These are phyloP conservation scores for Sisymbrium altissimum DNA, from an alignment of 345 rosid genomes.

Conservation along the genomic window DNA sequence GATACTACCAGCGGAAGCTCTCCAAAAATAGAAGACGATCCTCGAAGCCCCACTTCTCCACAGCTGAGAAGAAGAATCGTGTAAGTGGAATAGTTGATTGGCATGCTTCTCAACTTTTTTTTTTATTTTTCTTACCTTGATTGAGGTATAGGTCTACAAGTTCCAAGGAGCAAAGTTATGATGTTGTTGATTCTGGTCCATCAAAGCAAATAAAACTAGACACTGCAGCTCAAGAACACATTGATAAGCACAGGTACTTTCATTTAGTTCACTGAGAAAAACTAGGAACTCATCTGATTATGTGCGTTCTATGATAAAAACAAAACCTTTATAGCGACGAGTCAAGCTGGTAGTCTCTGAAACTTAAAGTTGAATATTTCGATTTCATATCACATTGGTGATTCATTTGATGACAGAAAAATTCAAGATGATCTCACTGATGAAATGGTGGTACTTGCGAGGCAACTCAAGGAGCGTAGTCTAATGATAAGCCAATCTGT, in stretches of 20 bases:
- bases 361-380: not conserved
- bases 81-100: not conserved
- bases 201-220: slow-evolving; percentile 67
- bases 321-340: not conserved
- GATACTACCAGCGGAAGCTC: slow-evolving; percentile 31
- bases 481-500: slow-evolving; percentile 55
- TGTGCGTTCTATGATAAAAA: not conserved
- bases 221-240: slow-evolving; percentile 56
- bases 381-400: not conserved
- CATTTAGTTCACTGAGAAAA: not conserved
- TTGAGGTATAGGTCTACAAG: slow-evolving; percentile 37
- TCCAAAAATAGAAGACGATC: not conserved
- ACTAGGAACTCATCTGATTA: not conserved
- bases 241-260: slow-evolving; percentile 76
- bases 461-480: slow-evolving; percentile 84
- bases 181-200: slow-evolving; percentile 33
- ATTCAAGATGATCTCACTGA: slow-evolving; percentile 83
- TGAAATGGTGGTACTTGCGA: slow-evolving; percentile 92
- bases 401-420: slow-evolving; percentile 40
- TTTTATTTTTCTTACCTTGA: not conserved
- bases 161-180: slow-evolving; percentile 44
- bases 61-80: not conserved
- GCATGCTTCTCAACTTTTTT: not conserved
- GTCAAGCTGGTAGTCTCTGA: not conserved
- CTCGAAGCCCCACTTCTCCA: not conserved